phyloP scores from a whole-genome alignment of 2,329 filamentous ascomycete species.

The Periconia digitata region DNA sequence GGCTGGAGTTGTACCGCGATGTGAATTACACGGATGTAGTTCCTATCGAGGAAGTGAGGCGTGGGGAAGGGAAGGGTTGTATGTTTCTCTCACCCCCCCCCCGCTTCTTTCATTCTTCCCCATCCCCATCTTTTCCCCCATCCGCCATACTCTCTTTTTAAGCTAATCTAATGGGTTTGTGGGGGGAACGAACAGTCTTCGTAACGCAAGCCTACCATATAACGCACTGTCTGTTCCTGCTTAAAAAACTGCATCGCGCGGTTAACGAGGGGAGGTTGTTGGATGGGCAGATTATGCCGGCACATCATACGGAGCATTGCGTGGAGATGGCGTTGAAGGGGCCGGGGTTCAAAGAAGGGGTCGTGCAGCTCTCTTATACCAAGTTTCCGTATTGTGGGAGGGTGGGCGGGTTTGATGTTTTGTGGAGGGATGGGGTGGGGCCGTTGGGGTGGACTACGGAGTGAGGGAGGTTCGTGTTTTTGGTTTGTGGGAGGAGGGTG shows the following conservation, averaged over 20 bases:
- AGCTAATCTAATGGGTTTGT: too few species aligned
- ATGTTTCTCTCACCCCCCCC: slow-evolving; percentile 1
- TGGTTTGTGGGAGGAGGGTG: too few species aligned
- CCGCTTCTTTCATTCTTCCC: slow-evolving; percentile 3
- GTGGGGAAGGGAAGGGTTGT: slow-evolving; percentile 1
- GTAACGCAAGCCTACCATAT: slow-evolving; percentile 5
- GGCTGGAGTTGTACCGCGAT: slow-evolving; percentile 2
- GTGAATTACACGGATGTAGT: slow-evolving; percentile 5
- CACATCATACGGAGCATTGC: slow-evolving; percentile 6
- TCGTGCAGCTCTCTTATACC: slow-evolving; percentile 5
- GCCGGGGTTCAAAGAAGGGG: not conserved
- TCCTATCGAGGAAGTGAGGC: slow-evolving; percentile 2
- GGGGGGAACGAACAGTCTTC: not conserved
- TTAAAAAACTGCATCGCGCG: slow-evolving; percentile 6
- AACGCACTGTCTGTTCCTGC: slow-evolving; percentile 4
- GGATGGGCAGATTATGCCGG: slow-evolving; percentile 5
- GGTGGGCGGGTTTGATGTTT: slow-evolving; percentile 4
- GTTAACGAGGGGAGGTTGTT: not conserved
- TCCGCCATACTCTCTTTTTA: slow-evolving; percentile 38
- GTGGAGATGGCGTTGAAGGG: not conserved
- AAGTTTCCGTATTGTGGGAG: slow-evolving; percentile 7
- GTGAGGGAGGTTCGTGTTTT: too few species aligned
- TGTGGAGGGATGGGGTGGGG: not conserved
- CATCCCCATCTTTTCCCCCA: not conserved
- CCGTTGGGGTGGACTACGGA: not conserved